Evolutionary conservation across 768 basidiomycete genomes (phyloP).

Genomic region (Podaxis carcinomalis): DNA sequence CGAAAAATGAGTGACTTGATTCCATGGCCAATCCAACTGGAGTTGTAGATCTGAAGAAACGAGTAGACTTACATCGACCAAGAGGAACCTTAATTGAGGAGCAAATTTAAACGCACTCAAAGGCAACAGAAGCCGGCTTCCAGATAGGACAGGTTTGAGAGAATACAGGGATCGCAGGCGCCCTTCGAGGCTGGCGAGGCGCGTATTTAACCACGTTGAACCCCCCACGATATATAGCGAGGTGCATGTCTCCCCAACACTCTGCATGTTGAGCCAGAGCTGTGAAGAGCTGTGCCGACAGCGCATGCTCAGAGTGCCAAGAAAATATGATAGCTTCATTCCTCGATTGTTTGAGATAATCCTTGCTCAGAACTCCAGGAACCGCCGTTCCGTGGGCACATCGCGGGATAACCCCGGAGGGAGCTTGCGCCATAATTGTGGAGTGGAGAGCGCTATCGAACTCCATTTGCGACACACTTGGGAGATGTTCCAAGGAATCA

Average conservation of each 20-base stretch:
- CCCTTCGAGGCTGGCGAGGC: neutral
- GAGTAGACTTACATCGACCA: neutral
- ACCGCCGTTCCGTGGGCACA: neutral
- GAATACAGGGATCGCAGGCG: neutral
- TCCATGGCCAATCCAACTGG: neutral
- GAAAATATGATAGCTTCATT: neutral
- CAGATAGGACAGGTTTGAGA: neutral
- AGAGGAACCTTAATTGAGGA: neutral
- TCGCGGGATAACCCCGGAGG: neutral
- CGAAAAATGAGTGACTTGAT: neutral
- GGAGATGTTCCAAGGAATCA: constrained; percentile 19
- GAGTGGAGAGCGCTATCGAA: constrained; percentile 27
- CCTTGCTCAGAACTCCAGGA: neutral
- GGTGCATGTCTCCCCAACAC: neutral
- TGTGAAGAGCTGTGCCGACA: neutral
- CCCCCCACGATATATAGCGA: neutral
- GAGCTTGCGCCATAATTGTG: constrained; percentile 37
- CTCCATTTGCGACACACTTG: constrained; percentile 42
- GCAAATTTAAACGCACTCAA: neutral
- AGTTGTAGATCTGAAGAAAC: neutral
- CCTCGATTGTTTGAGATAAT: neutral
- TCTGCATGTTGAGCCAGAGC: neutral
- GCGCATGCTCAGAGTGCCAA: neutral
- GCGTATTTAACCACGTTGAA: neutral
- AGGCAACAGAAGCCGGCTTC: neutral